A percentile compares a stretch with the other conserved stretches of the same genome.
Conservation (phyloP, 2,329 filamentous ascomycete species). For the Aspergillus novoparasiticus region DNA sequence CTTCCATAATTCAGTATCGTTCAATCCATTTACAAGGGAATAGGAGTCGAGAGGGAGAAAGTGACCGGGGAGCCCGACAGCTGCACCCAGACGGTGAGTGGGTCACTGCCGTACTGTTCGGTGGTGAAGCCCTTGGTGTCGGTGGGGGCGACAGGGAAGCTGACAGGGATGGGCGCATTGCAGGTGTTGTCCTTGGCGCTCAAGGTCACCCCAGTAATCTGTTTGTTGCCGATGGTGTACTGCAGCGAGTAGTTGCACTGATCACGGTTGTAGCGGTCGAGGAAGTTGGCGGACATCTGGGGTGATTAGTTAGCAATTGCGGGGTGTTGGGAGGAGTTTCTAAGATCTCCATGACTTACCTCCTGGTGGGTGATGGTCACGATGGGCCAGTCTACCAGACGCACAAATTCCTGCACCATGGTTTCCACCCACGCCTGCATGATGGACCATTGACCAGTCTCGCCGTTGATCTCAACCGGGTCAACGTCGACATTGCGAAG, state of each 20-base stretch:
- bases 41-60: slow-evolving; percentile 45
- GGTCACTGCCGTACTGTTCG: slow-evolving; percentile 59
- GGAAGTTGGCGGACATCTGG: slow-evolving; percentile 52
- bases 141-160: slow-evolving; percentile 51
- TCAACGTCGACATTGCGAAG: slow-evolving; percentile 54
- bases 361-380: slow-evolving; percentile 60
- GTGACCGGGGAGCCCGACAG: slow-evolving; percentile 50
- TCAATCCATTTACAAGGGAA: slow-evolving; percentile 20
- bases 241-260: slow-evolving; percentile 53
- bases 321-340: background rate
- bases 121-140: slow-evolving; percentile 47
- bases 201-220: slow-evolving; percentile 56
- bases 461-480: slow-evolving; percentile 52
- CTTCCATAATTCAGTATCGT: background rate
- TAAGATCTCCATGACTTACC: slow-evolving; percentile 29
- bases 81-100: slow-evolving; percentile 54
- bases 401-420: slow-evolving; percentile 55
- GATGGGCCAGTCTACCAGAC: slow-evolving; percentile 58
- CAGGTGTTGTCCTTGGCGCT: slow-evolving; percentile 55
- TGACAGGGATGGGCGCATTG: slow-evolving; percentile 56
- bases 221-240: slow-evolving; percentile 48
- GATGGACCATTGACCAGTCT: slow-evolving; percentile 52
- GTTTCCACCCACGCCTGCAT: slow-evolving; percentile 61
- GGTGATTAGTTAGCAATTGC: background rate
- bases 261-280: slow-evolving; percentile 57